Percentiles rank a stretch among this genome's conserved stretches.
phyloP scores from a whole-genome alignment of 2,329 filamentous ascomycete genomes.

The Colletotrichum simmondsii region DNA sequence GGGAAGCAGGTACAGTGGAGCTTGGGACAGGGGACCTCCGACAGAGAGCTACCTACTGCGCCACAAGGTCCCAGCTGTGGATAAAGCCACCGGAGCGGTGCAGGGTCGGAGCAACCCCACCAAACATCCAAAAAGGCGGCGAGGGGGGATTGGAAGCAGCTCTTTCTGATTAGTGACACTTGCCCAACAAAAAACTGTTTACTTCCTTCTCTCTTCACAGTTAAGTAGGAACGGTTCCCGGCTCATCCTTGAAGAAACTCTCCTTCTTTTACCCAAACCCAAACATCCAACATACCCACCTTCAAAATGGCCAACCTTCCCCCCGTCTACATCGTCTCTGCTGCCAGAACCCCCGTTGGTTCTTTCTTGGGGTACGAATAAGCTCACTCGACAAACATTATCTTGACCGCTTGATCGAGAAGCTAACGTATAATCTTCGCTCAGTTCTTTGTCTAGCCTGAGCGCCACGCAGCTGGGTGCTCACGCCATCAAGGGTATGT shows the following conservation, averaged over 20 bases:
- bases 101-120: conserved; percentile 30
- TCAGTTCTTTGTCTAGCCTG: conserved; percentile 87
- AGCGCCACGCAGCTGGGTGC: conserved; percentile 88
- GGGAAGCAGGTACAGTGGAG: conserved; percentile 24
- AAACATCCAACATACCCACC: conserved; percentile 3
- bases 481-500: conserved; percentile 90
- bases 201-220: conserved; percentile 4
- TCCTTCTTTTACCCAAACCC: not conserved
- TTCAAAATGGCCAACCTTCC: conserved; percentile 80
- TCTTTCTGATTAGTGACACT: conserved; percentile 26
- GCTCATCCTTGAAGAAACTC: not conserved
- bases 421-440: conserved; percentile 23
- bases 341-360: conserved; percentile 89
- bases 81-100: not conserved
- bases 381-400: conserved; percentile 14
- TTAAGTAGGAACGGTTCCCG: conserved; percentile 5
- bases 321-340: conserved; percentile 95
- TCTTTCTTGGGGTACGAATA: conserved; percentile 85
- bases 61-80: conserved; percentile 9
- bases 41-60: conserved; percentile 22
- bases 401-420: conserved; percentile 20
- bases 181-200: conserved; percentile 27
- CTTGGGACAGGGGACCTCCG: conserved; percentile 8
- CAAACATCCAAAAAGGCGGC: conserved; percentile 31
- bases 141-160: conserved; percentile 13